Evolutionary conservation across 768 basidiomycete genomes (phyloP).

Genomic region (Amanita molliuscula): DNA sequence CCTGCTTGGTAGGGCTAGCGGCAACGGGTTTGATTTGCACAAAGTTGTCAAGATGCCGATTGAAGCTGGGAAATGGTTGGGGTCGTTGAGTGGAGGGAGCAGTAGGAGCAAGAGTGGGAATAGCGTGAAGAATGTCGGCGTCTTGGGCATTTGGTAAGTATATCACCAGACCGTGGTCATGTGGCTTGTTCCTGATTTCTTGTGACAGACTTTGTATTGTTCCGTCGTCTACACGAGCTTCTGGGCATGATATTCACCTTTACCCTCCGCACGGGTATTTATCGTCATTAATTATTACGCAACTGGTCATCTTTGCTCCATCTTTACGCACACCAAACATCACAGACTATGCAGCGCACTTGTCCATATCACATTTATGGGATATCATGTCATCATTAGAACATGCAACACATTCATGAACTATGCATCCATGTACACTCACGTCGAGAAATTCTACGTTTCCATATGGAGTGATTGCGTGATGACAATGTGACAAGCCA

Average conservation of each 20-base stretch:
- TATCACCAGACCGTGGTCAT: too few species aligned
- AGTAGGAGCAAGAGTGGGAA: slow-evolving; percentile 4
- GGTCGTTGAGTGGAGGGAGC: slow-evolving; percentile 4
- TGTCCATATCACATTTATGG: not conserved
- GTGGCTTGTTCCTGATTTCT: not conserved
- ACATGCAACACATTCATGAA: not conserved
- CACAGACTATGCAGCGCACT: not conserved
- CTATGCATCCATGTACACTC: not conserved
- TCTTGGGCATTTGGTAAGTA: not conserved
- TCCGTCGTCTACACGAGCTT: not conserved
- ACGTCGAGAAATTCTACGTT: too few species aligned
- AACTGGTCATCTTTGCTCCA: not conserved
- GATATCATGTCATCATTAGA: not conserved
- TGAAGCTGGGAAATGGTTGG: slow-evolving; percentile 7
- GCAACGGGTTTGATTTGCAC: slow-evolving; percentile 2
- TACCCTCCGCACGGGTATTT: not conserved
- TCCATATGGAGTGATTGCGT: too few species aligned
- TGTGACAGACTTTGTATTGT: not conserved
- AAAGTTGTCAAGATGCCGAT: slow-evolving; percentile 6
- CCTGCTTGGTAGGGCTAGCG: not conserved
- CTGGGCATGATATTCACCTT: not conserved
- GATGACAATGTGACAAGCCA: too few species aligned
- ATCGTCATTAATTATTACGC: not conserved
- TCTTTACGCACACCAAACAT: not conserved
- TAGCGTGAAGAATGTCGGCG: not conserved